Base-by-base conservation (phyloP, 225 moss, liverwort and hornwort species). In the Rhytidiadelphus loreus region DNA sequence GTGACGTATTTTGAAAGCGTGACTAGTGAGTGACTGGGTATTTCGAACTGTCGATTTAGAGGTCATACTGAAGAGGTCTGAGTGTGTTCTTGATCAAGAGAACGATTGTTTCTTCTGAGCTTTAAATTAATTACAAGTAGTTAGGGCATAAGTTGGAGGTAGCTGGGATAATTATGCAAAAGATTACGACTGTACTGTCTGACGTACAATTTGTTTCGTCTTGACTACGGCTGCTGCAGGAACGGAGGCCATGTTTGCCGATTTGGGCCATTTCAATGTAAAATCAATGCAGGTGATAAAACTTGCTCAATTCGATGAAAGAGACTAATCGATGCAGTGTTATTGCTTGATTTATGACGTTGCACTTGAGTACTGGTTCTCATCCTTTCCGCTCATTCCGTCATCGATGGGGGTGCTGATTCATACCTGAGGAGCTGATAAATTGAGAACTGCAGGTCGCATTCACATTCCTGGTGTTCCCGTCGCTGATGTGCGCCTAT, bases 241-340 rank as follows among this genome's bases (percentile, higher is more conserved):
- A 69, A 85, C 89, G 43, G 91, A 93, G 84, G 93, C 93, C 93
- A 93, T 93, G 93, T 93, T 91, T 85, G 93, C 93, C 22, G 91
- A 93, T 91, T 90, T 93, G 85, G 93, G 93, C 69, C 93, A 93
- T 77, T 93, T 93, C 81, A 90, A 22, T 17, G 85, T 93, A 48
- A 88, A 69, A 87, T 91, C 93, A 55, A 91, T 91, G 89, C 93
- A 92, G 91, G 92, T 92, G 56, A 77, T 57, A 26, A 26, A 66
- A 39, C 66, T 76, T 68, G 20, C 75, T 76, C 80, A 68, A 43
- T 41, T 52, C 26, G 26, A 19, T 85, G 35, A 62, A n/a, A n/a
- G 17, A 74, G 32, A 59, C 59, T 66, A 30, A 33, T 50, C n/a
- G n/a, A n/a, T n/a, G n/a, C n/a, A n/a, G n/a, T n/a, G n/a, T n/a